These are phyloP conservation scores for Solanum aculeatissimum DNA, from an alignment of 305 asterid genomes.

Conservation along the genomic window DNA sequence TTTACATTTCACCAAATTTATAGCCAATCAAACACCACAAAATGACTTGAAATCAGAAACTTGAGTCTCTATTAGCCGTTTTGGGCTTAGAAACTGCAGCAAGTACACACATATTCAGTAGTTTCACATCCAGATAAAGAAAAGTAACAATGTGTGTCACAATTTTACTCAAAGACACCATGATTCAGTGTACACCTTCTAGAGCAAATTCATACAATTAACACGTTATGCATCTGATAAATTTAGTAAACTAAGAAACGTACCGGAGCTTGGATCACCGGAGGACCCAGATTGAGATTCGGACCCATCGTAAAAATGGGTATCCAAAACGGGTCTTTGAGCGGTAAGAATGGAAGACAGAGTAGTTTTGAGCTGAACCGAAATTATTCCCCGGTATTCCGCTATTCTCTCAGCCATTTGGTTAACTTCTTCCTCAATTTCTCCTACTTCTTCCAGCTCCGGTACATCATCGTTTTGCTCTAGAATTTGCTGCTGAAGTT, in stretches of 20 bases:
- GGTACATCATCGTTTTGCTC: conserved; percentile 15
- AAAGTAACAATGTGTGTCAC: too few species aligned
- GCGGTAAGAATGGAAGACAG: conserved; percentile 40
- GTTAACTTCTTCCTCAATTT: conserved; percentile 43
- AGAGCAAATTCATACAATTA: background rate
- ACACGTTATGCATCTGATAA: background rate
- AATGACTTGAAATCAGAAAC: background rate
- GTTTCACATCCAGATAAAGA: too few species aligned
- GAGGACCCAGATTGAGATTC: background rate
- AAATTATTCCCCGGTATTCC: conserved; percentile 36
- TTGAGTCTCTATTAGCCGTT: background rate
- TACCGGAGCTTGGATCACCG: background rate
- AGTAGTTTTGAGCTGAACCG: conserved; percentile 37
- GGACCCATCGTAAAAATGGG: background rate
- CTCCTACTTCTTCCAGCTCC: conserved; percentile 15
- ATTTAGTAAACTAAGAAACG: background rate
- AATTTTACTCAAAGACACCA: too few species aligned
- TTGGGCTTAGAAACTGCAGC: too few species aligned
- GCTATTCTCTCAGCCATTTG: conserved; percentile 39
- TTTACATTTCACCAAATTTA: background rate
- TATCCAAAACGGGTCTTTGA: conserved; percentile 32
- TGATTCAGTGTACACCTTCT: background rate
- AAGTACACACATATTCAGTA: too few species aligned
- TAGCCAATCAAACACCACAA: background rate
- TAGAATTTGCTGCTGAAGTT: background rate